Evolutionary conservation across 768 basidiomycete genomes (phyloP).

Genomic region (Tylopilus sp.): DNA sequence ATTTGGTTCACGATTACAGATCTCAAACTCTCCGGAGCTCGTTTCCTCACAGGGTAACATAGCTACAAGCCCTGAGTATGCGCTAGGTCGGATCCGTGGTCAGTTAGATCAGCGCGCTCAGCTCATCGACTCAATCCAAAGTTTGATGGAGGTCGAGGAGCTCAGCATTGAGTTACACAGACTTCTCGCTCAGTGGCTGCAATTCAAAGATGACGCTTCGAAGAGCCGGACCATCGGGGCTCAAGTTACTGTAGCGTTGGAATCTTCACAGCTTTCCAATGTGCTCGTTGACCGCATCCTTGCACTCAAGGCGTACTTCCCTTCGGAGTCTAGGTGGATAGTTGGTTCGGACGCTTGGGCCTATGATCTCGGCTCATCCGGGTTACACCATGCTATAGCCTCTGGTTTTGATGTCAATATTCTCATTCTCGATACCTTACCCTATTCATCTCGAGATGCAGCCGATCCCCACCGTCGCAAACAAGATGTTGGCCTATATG

Average conservation of each 20-base stretch:
- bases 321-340: constrained; percentile 85
- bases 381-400: constrained; percentile 90
- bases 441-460: constrained; percentile 76
- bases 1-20: constrained; percentile 74
- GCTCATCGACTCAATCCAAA: constrained; percentile 61
- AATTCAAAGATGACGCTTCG: constrained; percentile 64
- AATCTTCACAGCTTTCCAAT: constrained; percentile 37
- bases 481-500: constrained; percentile 96
- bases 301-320: constrained; percentile 57
- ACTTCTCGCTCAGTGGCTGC: constrained; percentile 76
- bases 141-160: constrained; percentile 53
- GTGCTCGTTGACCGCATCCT: constrained; percentile 56
- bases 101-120: constrained; percentile 72
- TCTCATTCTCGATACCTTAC: constrained; percentile 88
- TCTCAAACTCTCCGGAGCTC: constrained; percentile 79
- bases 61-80: constrained; percentile 92
- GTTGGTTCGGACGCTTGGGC: constrained; percentile 98
- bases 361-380: constrained; percentile 93
- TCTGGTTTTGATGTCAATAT: constrained; percentile 92
- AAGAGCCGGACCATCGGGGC: constrained; percentile 60
- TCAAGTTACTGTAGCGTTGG: constrained; percentile 51
- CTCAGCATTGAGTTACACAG: constrained; percentile 59
- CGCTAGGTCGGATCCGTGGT: constrained; percentile 86
- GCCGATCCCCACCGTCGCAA: constrained; percentile 76
- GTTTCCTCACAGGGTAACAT: constrained; percentile 65